Percentiles rank a stretch among this genome's conserved stretches.
Conservation (phyloP, 495 filamentous ascomycete genomes). For the Hypoxylon fragiforme region DNA sequence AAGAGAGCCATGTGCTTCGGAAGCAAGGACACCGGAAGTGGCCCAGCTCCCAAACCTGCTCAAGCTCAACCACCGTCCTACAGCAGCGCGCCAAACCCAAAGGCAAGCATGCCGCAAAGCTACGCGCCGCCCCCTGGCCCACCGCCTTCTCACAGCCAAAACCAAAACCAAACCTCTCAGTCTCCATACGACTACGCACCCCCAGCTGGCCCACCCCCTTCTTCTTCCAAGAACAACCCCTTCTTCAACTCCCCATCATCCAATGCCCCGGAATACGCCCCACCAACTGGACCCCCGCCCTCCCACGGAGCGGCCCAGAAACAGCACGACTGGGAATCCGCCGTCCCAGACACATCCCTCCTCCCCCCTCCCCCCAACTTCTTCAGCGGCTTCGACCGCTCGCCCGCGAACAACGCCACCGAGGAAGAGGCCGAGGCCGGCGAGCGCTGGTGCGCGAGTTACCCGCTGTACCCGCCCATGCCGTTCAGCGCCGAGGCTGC, state of each 20-base stretch:
- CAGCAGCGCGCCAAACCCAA: slow-evolving; percentile 32
- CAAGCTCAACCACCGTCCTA: slow-evolving; percentile 33
- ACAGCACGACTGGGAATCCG: slow-evolving; percentile 79
- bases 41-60: slow-evolving; percentile 36
- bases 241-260: slow-evolving; percentile 12
- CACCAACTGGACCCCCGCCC: slow-evolving; percentile 43
- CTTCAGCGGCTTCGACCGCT: slow-evolving; percentile 62
- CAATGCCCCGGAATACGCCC: slow-evolving; percentile 19
- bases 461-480: slow-evolving; percentile 65
- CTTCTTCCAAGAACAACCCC: slow-evolving; percentile 37
- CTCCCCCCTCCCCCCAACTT: slow-evolving; percentile 82
- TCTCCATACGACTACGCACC: slow-evolving; percentile 29
- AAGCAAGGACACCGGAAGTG: slow-evolving; percentile 39
- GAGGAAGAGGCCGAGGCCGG: slow-evolving; percentile 69
- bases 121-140: slow-evolving; percentile 42
- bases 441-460: slow-evolving; percentile 66
- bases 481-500: slow-evolving; percentile 49
- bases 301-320: slow-evolving; percentile 31
- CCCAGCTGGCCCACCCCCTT: slow-evolving; percentile 41
- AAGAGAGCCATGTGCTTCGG: slow-evolving; percentile 49
- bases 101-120: slow-evolving; percentile 25
- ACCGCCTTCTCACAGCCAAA: slow-evolving; percentile 36
- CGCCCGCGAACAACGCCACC: slow-evolving; percentile 75
- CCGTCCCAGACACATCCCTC: slow-evolving; percentile 75
- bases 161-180: neutral